These are phyloP conservation scores for Arxiozyma telluris DNA, from an alignment of 1,139 yeast species.

Conservation along the genomic window DNA sequence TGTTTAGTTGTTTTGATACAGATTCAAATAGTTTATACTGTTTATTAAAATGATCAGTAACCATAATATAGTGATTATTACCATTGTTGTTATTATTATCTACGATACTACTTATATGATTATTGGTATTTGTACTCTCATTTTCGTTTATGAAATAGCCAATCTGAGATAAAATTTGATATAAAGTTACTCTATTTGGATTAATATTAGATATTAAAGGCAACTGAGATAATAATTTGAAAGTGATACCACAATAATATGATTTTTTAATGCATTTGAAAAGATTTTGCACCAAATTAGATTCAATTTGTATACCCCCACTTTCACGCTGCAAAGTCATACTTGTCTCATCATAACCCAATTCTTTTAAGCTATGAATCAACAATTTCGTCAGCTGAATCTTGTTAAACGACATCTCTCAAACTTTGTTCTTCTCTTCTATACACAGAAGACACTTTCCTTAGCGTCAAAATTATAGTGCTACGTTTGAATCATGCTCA, in stretches of 20 bases:
- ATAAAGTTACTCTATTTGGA: background rate
- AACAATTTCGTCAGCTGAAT: slow-evolving; percentile 41
- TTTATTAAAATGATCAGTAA: slow-evolving; percentile 1
- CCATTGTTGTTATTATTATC: background rate
- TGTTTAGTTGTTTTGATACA: background rate
- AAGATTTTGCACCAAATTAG: slow-evolving; percentile 37
- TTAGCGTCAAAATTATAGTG: too few relatives aligned
- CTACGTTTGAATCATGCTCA: too few relatives aligned
- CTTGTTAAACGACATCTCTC: slow-evolving; percentile 19
- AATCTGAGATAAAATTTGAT: background rate
- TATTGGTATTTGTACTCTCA: background rate
- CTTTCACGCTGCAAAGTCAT: slow-evolving; percentile 34
- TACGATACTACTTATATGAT: background rate
- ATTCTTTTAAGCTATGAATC: slow-evolving; percentile 41
- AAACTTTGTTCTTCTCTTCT: background rate
- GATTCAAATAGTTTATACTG: slow-evolving; percentile 13
- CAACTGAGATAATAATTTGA: slow-evolving; percentile 16
- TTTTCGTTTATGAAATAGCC: background rate
- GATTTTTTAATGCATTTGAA: slow-evolving; percentile 36
- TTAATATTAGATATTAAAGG: slow-evolving; percentile 14
- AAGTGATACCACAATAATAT: slow-evolving; percentile 31
- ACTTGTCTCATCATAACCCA: slow-evolving; percentile 40
- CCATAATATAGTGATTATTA: background rate
- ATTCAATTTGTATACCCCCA: slow-evolving; percentile 35
- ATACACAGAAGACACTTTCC: background rate